phyloP scores from a whole-genome alignment of 805 yeast genomes.

The Hanseniaspora valbyensis region DNA sequence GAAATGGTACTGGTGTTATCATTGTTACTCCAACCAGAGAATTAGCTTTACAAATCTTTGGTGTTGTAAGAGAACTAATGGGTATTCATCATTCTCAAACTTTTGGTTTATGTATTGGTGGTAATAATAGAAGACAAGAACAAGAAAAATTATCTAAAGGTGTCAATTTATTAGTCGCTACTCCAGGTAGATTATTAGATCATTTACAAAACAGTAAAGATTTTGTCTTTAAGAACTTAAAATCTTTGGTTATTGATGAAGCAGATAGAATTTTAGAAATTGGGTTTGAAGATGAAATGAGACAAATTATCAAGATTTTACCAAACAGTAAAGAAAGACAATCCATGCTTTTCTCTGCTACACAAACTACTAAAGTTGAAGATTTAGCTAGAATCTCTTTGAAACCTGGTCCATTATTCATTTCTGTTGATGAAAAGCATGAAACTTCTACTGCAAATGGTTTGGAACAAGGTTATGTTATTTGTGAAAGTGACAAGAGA shows the following conservation, averaged over 20 bases:
- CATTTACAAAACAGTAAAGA: conserved; percentile 93
- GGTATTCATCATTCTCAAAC: conserved; percentile 79
- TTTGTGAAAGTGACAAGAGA: conserved; percentile 91
- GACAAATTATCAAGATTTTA: conserved; percentile 82
- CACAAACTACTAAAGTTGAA: conserved; percentile 97
- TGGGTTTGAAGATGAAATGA: conserved; percentile 98
- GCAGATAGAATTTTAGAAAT: conserved; percentile 96
- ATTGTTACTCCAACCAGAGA: conserved; percentile 97
- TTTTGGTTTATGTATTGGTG: conserved; percentile 93
- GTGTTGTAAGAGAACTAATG: conserved; percentile 93
- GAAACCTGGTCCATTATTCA: conserved; percentile 85
- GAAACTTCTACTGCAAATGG: conserved; percentile 91
- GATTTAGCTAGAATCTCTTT: conserved; percentile 94
- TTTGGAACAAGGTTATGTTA: conserved; percentile 95
- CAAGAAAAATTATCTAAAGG: conserved; percentile 91
- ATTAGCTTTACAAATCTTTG: conserved; percentile 92
- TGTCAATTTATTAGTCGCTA: conserved; percentile 85
- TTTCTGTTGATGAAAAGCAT: conserved; percentile 78
- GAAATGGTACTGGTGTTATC: conserved; percentile 96
- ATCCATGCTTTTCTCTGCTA: conserved; percentile 96
- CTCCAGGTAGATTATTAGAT: conserved; percentile 94
- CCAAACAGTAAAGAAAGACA: conserved; percentile 83
- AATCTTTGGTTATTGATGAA: conserved; percentile 90
- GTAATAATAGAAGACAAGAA: conserved; percentile 94
- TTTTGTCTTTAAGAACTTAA: conserved; percentile 84